Base-by-base conservation (phyloP, 768 basidiomycete genomes). In the Russula virescens region DNA sequence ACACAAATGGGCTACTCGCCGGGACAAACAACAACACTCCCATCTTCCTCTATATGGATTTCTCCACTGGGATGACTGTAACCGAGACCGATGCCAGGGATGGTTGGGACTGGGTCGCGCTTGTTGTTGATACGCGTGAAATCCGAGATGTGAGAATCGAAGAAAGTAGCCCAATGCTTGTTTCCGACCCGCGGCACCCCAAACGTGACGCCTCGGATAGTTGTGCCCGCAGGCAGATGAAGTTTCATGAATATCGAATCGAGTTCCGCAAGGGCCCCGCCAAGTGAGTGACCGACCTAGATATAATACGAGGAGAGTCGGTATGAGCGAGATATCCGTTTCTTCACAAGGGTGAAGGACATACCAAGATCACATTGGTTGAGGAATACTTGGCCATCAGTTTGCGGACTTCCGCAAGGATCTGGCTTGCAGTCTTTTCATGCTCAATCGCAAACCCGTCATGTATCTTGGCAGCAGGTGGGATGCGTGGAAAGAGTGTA, bases 101-200 rank as follows among this genome's bases (percentile, higher is more conserved):
- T 18, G 28, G 58, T 66, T 25, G 66, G 58, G 34, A 68, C 50
- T 13, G 58, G 49, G 47, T 68, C 66, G 19, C 42, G 52, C 28
- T 57, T 52, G 26, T 68, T 66, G 42, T 66, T 68, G 19, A 68
- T 50, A 46, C 66, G 61, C 43, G 58, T 62, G n/a, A 66, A 68
- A 19, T 56, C 26, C 19, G 64, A 23, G 18, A 66, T 38, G 9
- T 63, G 64, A n/a, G 60, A 42, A 34, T 68, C 58, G 35, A 68
- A 66, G 45, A 52, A 66, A 3, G 34, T 53, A 26, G 58, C 60
- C 55, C 61, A 68, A 9, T 42, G 55, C 2, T 6, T 0, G 19
- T 68, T 63, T 8, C 66, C 66, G 23, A 66, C 58, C 34, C 66
- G 66, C 13, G 66, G 66, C 16, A 40, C 62, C 49, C 66, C 66